These are phyloP conservation scores for Pseudogymnoascus sp. DNA, from an alignment of 2,329 filamentous ascomycete genomes.

Conservation along the genomic window DNA sequence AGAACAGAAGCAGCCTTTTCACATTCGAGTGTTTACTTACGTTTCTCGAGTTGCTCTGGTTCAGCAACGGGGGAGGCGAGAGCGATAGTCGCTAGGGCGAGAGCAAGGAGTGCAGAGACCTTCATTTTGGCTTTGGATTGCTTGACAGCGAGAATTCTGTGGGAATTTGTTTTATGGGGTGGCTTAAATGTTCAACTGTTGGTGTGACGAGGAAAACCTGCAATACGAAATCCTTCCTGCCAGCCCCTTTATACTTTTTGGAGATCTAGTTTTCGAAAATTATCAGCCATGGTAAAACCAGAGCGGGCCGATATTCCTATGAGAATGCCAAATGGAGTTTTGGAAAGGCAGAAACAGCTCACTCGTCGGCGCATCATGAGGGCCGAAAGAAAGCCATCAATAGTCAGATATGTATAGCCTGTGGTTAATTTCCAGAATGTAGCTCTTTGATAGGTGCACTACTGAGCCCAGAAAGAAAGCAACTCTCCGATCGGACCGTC, in stretches of 20 bases:
- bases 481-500: background rate
- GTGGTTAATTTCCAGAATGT: background rate
- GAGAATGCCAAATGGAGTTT: background rate
- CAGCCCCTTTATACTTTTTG: background rate
- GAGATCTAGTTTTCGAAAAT: background rate
- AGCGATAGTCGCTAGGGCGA: background rate
- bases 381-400: background rate
- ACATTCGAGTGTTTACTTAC: background rate
- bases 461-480: background rate
- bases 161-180: background rate
- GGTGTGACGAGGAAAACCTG: background rate
- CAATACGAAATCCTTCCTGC: background rate
- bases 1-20: background rate
- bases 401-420: background rate
- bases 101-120: background rate
- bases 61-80: background rate
- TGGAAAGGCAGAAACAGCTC: background rate
- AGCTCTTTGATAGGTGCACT: background rate
- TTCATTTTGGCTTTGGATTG: background rate
- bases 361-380: background rate
- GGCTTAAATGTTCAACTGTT: background rate
- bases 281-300: background rate
- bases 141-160: background rate
- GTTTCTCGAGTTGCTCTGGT: background rate
- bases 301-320: slow-evolving; percentile 4